phyloP scores from a whole-genome alignment of 2,329 filamentous ascomycete species.

The Seiridium unicorne region DNA sequence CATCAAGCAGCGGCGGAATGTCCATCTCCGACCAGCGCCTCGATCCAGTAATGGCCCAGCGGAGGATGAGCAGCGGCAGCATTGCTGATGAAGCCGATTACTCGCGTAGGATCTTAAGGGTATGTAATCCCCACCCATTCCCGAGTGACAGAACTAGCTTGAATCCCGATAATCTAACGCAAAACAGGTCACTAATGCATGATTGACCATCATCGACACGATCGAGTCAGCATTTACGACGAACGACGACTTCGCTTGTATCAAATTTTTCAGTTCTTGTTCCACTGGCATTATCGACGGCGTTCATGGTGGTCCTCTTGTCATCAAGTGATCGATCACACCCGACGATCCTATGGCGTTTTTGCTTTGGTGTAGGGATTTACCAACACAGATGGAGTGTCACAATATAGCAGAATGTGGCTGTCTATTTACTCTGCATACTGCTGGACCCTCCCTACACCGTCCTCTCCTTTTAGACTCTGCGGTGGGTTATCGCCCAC shows the following conservation, averaged over 20 bases:
- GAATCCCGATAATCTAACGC: conserved; percentile 6
- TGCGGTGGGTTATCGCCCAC: conserved; percentile 12
- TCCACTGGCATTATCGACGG: conserved; percentile 30
- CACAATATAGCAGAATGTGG: conserved; percentile 17
- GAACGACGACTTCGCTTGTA: conserved; percentile 30
- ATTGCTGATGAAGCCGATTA: conserved; percentile 98
- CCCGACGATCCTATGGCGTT: conserved; percentile 31
- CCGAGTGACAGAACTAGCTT: neutral
- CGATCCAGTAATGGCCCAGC: conserved; percentile 80
- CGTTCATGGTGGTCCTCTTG: conserved; percentile 30
- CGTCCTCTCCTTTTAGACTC: conserved; percentile 28
- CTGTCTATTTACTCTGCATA: conserved; percentile 14
- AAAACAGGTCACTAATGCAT: conserved; percentile 32
- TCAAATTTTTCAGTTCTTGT: conserved; percentile 20
- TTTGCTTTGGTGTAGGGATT: conserved; percentile 23
- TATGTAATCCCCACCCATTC: conserved; percentile 40
- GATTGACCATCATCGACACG: conserved; percentile 13
- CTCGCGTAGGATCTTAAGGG: conserved; percentile 92
- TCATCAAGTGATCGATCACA: conserved; percentile 28
- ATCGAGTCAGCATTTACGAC: conserved; percentile 27
- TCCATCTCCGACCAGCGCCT: conserved; percentile 81
- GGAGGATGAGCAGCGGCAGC: conserved; percentile 88
- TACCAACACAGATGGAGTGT: conserved; percentile 18
- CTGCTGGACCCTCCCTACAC: conserved; percentile 18
- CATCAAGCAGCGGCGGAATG: conserved; percentile 60